Conservation (phyloP, 352 stramenopile species). For the Phytophthora fragariaefolia region DNA sequence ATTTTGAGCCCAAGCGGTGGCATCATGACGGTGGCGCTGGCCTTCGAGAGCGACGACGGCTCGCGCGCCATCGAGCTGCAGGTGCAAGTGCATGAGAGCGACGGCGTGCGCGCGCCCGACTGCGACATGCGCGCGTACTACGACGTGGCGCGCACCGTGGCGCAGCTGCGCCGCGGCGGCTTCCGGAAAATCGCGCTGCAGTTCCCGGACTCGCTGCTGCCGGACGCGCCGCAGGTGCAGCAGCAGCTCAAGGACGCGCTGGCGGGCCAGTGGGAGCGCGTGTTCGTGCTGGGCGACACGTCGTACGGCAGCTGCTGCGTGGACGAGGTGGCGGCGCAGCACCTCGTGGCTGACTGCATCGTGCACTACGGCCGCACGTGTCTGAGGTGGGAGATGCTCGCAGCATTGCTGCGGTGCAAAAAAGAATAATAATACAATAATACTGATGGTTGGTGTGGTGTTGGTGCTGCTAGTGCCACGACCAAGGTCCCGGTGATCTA, state of each 20-base stretch:
- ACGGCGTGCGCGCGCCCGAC: slow-evolving; percentile 55
- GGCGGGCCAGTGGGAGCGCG: slow-evolving; percentile 56
- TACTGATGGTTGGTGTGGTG: slow-evolving; percentile 4
- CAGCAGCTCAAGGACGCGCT: slow-evolving; percentile 65
- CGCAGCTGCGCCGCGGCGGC: slow-evolving; percentile 60
- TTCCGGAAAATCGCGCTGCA: slow-evolving; percentile 92
- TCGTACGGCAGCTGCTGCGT: slow-evolving; percentile 96
- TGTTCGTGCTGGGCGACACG: slow-evolving; percentile 96
- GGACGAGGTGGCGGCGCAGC: slow-evolving; percentile 95
- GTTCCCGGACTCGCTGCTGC: slow-evolving; percentile 95
- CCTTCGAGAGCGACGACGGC: slow-evolving; percentile 85
- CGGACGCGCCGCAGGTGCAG: slow-evolving; percentile 90
- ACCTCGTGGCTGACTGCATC: slow-evolving; percentile 94
- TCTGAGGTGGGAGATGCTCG: slow-evolving; percentile 53
- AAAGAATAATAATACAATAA: too few relatives aligned
- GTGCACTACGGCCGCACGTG: slow-evolving; percentile 96
- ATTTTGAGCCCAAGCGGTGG: slow-evolving; percentile 10
- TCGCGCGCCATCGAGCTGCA: slow-evolving; percentile 77
- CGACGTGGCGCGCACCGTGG: slow-evolving; percentile 64
- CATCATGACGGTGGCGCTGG: slow-evolving; percentile 71
- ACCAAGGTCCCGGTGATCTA: slow-evolving; percentile 92
- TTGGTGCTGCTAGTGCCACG: slow-evolving; percentile 46
- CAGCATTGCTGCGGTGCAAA: background rate
- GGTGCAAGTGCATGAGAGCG: slow-evolving; percentile 58
- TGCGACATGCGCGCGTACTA: slow-evolving; percentile 65